These are phyloP conservation scores for Acacia acuminata DNA, from an alignment of 306 rosid species.

Conservation along the genomic window DNA sequence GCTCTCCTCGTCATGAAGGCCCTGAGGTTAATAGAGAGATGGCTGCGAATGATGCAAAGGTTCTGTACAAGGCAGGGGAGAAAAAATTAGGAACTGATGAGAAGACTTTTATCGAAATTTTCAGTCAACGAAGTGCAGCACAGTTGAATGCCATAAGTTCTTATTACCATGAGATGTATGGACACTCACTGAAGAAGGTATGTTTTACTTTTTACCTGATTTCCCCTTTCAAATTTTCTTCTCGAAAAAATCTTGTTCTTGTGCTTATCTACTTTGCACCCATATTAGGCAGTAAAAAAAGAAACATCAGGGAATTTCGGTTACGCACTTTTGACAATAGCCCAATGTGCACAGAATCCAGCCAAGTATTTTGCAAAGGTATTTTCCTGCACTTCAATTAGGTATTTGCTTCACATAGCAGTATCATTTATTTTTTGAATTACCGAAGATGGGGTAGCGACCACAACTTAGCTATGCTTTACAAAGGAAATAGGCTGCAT, in stretches of 20 bases:
- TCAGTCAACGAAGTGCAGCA: slow-evolving; percentile 63
- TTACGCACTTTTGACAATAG: slow-evolving; percentile 61
- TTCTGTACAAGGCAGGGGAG: slow-evolving; percentile 56
- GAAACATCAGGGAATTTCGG: slow-evolving; percentile 74
- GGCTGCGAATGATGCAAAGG: slow-evolving; percentile 43
- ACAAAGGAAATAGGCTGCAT: background rate
- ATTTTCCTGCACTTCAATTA: slow-evolving; percentile 25
- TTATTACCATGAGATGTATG: slow-evolving; percentile 50
- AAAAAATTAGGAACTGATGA: slow-evolving; percentile 58
- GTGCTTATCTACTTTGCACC: slow-evolving; percentile 30
- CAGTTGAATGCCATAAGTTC: slow-evolving; percentile 61
- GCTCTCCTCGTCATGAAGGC: slow-evolving; percentile 65
- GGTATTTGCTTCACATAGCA: slow-evolving; percentile 15
- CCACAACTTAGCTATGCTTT: background rate
- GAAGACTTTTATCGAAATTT: slow-evolving; percentile 58
- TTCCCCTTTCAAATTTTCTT: slow-evolving; percentile 3
- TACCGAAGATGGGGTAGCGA: background rate
- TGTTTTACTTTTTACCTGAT: background rate
- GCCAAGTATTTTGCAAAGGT: slow-evolving; percentile 79
- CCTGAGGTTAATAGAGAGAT: slow-evolving; percentile 56
- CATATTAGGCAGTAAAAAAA: slow-evolving; percentile 58
- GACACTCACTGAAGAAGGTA: slow-evolving; percentile 69
- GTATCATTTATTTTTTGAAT: background rate
- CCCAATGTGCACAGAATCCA: slow-evolving; percentile 67
- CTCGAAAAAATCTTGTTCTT: slow-evolving; percentile 2